Percentiles rank a stretch among this genome's conserved stretches.
phyloP scores from a whole-genome alignment of 2,329 filamentous ascomycete genomes.

The Hansfordia pulvinata region DNA sequence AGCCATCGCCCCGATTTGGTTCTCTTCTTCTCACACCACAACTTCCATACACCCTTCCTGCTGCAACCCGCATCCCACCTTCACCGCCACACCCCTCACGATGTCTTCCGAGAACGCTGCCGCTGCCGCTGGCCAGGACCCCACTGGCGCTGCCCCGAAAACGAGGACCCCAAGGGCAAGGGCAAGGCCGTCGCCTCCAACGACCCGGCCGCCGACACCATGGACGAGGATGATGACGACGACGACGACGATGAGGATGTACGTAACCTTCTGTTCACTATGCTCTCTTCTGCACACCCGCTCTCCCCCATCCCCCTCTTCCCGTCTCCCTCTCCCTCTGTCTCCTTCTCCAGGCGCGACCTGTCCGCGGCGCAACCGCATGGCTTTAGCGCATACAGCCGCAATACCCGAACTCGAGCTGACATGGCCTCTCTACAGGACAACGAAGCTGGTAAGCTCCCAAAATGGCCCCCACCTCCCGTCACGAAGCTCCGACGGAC shows the following conservation, averaged over 20 bases:
- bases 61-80: neutral
- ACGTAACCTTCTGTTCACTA: slow-evolving; percentile 16
- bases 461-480: slow-evolving; percentile 4
- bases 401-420: no score
- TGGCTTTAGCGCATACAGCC: no score
- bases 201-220: slow-evolving; percentile 44
- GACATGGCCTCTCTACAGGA: no score
- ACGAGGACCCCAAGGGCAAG: slow-evolving; percentile 64
- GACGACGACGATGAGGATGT: slow-evolving; percentile 47
- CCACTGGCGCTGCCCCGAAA: slow-evolving; percentile 25
- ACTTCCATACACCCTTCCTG: slow-evolving; percentile 6
- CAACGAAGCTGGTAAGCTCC: slow-evolving; percentile 1
- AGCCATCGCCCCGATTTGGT: no score
- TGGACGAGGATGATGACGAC: slow-evolving; percentile 67
- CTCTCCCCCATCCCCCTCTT: slow-evolving; percentile 4
- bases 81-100: slow-evolving; percentile 12
- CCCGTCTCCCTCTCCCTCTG: no score
- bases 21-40: slow-evolving; percentile 8
- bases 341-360: no score
- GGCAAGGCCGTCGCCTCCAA: slow-evolving; percentile 56
- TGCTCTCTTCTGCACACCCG: neutral
- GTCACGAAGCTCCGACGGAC: slow-evolving; percentile 1
- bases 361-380: no score
- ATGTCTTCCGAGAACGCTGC: slow-evolving; percentile 37
- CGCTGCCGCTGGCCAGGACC: slow-evolving; percentile 29